Base-by-base conservation (phyloP, 1,284 basidiomycete species). In the Sporisorium sorghi region DNA sequence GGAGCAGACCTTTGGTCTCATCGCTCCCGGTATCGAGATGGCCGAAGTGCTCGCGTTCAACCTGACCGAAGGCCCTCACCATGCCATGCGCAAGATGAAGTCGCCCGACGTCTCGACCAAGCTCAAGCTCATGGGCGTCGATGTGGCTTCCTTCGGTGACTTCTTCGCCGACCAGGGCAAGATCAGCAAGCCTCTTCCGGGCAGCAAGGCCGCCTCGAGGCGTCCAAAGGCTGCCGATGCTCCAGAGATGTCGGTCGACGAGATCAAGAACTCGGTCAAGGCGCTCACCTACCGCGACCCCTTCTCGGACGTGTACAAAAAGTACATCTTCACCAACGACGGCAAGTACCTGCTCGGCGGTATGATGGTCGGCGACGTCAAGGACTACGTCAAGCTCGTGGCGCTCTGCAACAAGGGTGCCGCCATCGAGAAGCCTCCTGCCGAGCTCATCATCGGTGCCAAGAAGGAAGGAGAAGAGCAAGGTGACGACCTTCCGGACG, bases 351-450 rank as follows among this genome's bases (percentile, higher is more conserved):
- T 93, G 4, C 84, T 93, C 6, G 91, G 91, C 9, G 91, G 91
- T 2, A 92, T 92, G 88, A 91, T 92, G 91, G 89, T 92, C 15
- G 91, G 91, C 2, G 91, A 92, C 78, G 89, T 89, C 30, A 87
- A 87, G 46, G 90, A 91, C 81, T 92, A 89, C 75, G 88, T 89
- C 70, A 92, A 91, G 84, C 86, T 92, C 6, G 88, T 92, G 12
- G 86, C 89, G 5, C 86, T 92, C 32, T 89, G 91, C 46, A 91
- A 90, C 86, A 91, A 91, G 86, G 89, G 90, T 88, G 90, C 90
- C 87, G 77, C 87, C 5, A 86, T 92, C 46, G 90, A 91, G 28
- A 86, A 88, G 9, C 88, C 89, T 0, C 91, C 91, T 0, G 88
- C 89, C 2, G 87, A 91, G 78, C 88, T 92, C 61, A 91, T 92